A percentile compares a stretch with the other conserved stretches of the same genome.
Conservation (phyloP, 139 green algal species). For the Micromonas commoda region DNA sequence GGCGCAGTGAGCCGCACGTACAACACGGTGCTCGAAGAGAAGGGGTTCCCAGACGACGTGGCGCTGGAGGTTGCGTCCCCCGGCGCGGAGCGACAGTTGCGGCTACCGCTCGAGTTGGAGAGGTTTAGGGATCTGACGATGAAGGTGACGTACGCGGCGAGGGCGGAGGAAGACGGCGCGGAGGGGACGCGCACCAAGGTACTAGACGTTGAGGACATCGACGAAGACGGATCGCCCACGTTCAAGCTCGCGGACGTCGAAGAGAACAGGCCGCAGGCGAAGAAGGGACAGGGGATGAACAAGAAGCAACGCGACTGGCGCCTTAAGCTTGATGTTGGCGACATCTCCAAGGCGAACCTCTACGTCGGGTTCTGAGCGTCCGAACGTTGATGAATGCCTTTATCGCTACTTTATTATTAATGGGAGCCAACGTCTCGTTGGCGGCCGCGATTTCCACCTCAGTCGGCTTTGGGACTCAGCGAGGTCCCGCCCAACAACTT, state of each 20-base stretch:
- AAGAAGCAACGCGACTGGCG: conserved; percentile 20
- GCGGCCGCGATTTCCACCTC: neutral
- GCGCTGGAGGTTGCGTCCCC: conserved; percentile 10
- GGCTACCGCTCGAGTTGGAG: neutral
- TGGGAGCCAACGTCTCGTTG: neutral
- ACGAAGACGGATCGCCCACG: neutral
- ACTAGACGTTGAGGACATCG: neutral
- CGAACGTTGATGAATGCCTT: neutral
- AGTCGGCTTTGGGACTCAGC: neutral
- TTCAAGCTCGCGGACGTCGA: conserved; percentile 16
- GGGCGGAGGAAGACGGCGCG: neutral
- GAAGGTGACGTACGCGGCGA: conserved; percentile 11
- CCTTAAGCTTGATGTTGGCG: neutral
- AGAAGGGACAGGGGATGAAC: conserved; percentile 14
- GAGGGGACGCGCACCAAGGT: neutral
- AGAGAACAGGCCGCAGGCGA: conserved; percentile 9
- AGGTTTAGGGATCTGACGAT: conserved; percentile 14
- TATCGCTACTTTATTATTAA: conserved; percentile 8
- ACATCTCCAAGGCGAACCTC: neutral
- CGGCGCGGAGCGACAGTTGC: conserved; percentile 5
- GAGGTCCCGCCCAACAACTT: neutral
- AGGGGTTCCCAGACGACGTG: conserved; percentile 19
- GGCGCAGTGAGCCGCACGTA: neutral
- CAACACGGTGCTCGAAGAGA: neutral
- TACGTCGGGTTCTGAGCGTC: neutral